Conservation (phyloP, 306 rosid genomes). For the Boehmeria nivea region DNA sequence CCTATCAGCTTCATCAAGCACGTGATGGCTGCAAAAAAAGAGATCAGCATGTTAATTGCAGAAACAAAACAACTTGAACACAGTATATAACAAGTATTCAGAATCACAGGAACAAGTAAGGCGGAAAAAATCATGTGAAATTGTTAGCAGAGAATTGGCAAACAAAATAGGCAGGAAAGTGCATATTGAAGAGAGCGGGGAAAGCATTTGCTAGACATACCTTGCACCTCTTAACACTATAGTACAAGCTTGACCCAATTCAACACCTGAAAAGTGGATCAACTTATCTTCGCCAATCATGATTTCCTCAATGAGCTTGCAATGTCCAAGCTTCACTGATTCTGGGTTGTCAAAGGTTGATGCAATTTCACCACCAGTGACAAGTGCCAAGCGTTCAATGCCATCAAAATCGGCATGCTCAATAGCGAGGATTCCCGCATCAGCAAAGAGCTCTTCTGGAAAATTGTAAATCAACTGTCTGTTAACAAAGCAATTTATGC, state of each 20-base stretch:
- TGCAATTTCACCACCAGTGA: conserved; percentile 94
- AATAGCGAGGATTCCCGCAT: conserved; percentile 91
- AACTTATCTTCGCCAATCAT: conserved; percentile 96
- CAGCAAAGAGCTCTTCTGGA: conserved; percentile 97
- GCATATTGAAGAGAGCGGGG: neutral
- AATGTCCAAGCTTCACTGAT: conserved; percentile 89
- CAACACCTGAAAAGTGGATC: conserved; percentile 95
- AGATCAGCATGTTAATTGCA: neutral
- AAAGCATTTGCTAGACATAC: conserved; percentile 27
- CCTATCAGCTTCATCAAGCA: conserved; percentile 97
- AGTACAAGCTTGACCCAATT: conserved; percentile 94
- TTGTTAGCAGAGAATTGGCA: too few species aligned
- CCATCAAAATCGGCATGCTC: conserved; percentile 99
- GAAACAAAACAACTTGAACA: neutral
- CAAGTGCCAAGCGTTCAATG: conserved; percentile 82
- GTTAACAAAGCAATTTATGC: conserved; percentile 87
- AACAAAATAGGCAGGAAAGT: neutral
- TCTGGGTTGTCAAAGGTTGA: conserved; percentile 95
- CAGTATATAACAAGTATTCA: too few species aligned
- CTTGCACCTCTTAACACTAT: conserved; percentile 91
- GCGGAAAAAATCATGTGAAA: too few species aligned
- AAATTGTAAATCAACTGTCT: conserved; percentile 94
- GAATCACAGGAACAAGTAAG: too few species aligned
- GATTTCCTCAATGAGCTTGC: conserved; percentile 87
- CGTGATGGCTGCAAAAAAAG: conserved; percentile 63